Base-by-base conservation (phyloP, 164 flowering plant species). In the Annona squamosa region DNA sequence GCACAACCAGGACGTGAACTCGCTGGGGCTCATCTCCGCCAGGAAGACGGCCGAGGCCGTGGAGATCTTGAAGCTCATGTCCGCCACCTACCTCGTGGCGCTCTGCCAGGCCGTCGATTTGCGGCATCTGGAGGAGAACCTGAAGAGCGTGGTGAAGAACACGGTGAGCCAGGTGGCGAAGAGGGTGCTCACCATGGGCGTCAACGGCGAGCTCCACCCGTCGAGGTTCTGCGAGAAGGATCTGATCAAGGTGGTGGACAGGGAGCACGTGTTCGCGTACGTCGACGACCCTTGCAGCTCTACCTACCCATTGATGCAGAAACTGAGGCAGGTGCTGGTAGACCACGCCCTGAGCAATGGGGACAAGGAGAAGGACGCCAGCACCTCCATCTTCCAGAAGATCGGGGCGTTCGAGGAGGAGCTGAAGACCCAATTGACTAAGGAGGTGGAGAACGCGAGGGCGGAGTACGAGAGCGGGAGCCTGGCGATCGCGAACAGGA, bases 1-100 rank as follows among this genome's bases (percentile, higher is more conserved):
- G 72, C 90, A 87, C 77, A 87, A 87, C 77, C 90, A 87, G 70
- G 91, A 88, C 72, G 91, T 88, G 52, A 88, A 89, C 72, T 89
- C 92, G 2, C 48, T 89, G 59, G 92, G 92, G 0, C 64, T 89
- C 63, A 89, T 89, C 42, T 87, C 92, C 42, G 76, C 92, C 0
- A 70, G 90, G 56, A 88, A 88, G 71, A 87, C 89, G 2, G 86
- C 85, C 3, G 92, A 88, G 71, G 87, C 90, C 0, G 76, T 88
- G 1, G 90, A 86, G 37, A 84, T 88, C 3, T 59, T 88, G 74
- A 87, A 88, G 84, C 84, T 88, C 12, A 88, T 87, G 90, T 83
- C 86, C 0, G 5, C 90, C 0, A 88, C 88, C 1, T 88, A 72
- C 82, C 47, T 88, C 52, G 84, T 85, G n/a, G 92, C 83, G 0